A percentile compares a stretch with the other conserved stretches of the same genome.
Conservation (phyloP, 1,139 yeast species). For the Kurtzmaniella natalensis region DNA sequence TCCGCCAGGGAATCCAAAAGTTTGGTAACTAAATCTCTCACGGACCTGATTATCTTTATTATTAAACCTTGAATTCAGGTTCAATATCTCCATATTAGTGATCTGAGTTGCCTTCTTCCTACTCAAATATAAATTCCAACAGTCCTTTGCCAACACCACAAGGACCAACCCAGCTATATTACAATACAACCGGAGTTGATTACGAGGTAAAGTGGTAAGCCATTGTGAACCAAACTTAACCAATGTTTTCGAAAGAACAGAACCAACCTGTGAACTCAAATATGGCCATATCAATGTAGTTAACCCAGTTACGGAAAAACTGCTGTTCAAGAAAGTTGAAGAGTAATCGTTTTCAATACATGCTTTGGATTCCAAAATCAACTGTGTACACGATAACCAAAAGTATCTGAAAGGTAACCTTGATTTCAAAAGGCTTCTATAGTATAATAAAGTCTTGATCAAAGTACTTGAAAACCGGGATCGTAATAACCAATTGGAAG, state of each 20-base stretch:
- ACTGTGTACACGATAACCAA: neutral
- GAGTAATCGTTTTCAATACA: constrained; percentile 37
- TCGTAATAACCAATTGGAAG: too few relatives aligned
- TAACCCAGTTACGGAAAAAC: constrained; percentile 24
- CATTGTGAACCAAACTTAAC: constrained; percentile 7
- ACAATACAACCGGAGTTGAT: constrained; percentile 25
- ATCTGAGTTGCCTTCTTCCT: constrained; percentile 23
- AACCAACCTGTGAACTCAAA: constrained; percentile 32
- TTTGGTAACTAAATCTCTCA: too few relatives aligned
- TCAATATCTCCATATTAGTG: constrained; percentile 14
- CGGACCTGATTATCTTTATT: neutral
- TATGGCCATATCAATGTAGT: constrained; percentile 42
- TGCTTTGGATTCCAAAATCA: constrained; percentile 25
- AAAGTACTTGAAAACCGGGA: constrained; percentile 10
- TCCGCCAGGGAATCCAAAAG: constrained; percentile 8
- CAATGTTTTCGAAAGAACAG: constrained; percentile 15
- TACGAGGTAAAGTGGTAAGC: constrained; percentile 15
- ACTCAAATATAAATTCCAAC: constrained; percentile 26
- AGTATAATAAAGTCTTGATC: too few relatives aligned
- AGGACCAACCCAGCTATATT: constrained; percentile 31
- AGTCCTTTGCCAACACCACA: constrained; percentile 33
- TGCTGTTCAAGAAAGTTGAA: constrained; percentile 17
- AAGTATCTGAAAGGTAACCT: constrained; percentile 7
- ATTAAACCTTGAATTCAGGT: neutral
- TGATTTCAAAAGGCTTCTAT: constrained; percentile 6